A percentile compares a stretch with the other conserved stretches of the same genome.
Evolutionary conservation across 352 stramenopile genomes (phyloP).

Genomic region (Globisporangium carolinianum): DNA sequence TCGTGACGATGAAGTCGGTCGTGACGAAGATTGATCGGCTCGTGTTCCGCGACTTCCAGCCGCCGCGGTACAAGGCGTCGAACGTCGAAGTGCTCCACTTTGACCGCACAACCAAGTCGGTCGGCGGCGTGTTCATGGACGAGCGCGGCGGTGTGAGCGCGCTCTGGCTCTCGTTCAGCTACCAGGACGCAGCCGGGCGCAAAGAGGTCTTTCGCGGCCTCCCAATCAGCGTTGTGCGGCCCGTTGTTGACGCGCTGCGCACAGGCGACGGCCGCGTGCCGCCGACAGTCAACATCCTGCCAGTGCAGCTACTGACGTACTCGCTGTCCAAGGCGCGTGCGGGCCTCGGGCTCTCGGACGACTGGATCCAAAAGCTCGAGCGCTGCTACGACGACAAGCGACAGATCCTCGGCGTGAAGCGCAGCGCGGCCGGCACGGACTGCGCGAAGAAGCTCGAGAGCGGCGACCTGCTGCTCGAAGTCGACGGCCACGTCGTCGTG

Average conservation of each 20-base stretch:
- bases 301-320: constrained; percentile 73
- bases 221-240: constrained; percentile 52
- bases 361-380: constrained; percentile 82
- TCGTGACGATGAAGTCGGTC: constrained; percentile 82
- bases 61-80: constrained; percentile 75
- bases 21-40: constrained; percentile 82
- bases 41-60: constrained; percentile 78
- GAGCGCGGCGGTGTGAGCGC: constrained; percentile 60
- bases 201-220: constrained; percentile 86
- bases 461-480: constrained; percentile 79
- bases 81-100: constrained; percentile 87
- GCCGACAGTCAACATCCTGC: constrained; percentile 52
- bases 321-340: constrained; percentile 82
- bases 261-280: constrained; percentile 29
- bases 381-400: constrained; percentile 72
- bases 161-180: constrained; percentile 84
- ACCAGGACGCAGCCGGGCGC: constrained; percentile 63
- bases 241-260: constrained; percentile 55
- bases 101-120: constrained; percentile 82
- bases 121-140: constrained; percentile 83
- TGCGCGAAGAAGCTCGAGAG: constrained; percentile 64
- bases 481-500: constrained; percentile 70
- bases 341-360: constrained; percentile 75
- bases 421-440: constrained; percentile 59
- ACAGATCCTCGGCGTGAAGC: constrained; percentile 85